Evolutionary conservation across 2,329 filamentous ascomycete genomes (phyloP), one percentile per base, ranked within the genome.

Genomic region (Aspergillus ochraceoroseus): DNA sequence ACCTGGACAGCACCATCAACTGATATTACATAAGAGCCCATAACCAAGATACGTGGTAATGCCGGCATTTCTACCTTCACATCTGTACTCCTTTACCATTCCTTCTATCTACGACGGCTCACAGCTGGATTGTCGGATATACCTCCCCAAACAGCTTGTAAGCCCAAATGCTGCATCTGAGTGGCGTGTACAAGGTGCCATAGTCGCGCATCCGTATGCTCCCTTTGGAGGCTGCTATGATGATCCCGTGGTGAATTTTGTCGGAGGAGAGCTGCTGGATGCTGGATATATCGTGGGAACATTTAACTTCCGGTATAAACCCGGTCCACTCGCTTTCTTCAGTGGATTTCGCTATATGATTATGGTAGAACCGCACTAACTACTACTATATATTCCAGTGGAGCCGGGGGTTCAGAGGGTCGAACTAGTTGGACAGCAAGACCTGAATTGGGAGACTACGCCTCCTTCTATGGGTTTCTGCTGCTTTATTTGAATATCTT

Each of bases 131-230:
- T 94, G 88, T 59, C 85, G 90, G 42, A 67, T 96, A 44, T 94
- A 92, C 63, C 82, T 92, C 53, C 83, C 84, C 53, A 66, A 25
- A 7, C 41, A 48, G 45, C 28, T 46, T 27, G 20, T 47, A 56
- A 44, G 51, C 56, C 39, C 29, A 44, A 44, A 57, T 43, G 31
- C 41, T 44, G 22, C 40, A 37, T 14, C 38, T n/a, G 20, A 4
- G 5, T 68, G 62, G 64, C 57, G 44, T 32, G 68, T 62, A 43
- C 71, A 64, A 45, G 77, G 73, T 3, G 80, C 80, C 0, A 71
- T 95, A 3, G 69, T 96, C 26, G 89, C 89, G 8, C 92, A 96
- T 63, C 90, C 92, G 0, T 96, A 96, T 59, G 87, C 87, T 22
- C 82, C 87, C 0, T 70, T 96, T 36, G 92, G 92, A 3, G 92